Evolutionary conservation across 305 asterid genomes (phyloP).

Genomic region (Ajuga reptans): DNA sequence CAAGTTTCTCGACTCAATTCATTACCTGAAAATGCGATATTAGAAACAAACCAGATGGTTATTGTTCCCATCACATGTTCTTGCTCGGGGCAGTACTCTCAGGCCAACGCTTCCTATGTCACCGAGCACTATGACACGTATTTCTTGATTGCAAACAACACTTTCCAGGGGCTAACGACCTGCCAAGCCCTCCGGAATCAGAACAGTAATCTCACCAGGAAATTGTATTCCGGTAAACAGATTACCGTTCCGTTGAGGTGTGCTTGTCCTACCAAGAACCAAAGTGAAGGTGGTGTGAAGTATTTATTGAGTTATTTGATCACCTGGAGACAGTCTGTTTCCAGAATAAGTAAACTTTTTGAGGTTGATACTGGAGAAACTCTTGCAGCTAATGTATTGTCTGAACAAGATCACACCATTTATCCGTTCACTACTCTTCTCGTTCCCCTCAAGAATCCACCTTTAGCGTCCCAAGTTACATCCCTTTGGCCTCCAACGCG

Average conservation of each 20-base stretch:
- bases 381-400: conserved; percentile 50
- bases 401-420: conserved; percentile 24
- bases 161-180: conserved; percentile 58
- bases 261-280: conserved; percentile 68
- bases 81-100: conserved; percentile 53
- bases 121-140: conserved; percentile 14
- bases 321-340: conserved; percentile 29
- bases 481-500: conserved; percentile 15
- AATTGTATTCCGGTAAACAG: conserved; percentile 25
- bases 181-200: conserved; percentile 54
- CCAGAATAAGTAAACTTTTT: conserved; percentile 27
- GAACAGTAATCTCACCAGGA: conserved; percentile 17
- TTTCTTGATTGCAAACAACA: too few species aligned
- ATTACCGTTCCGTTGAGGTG: conserved; percentile 64
- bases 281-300: conserved; percentile 39
- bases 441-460: conserved; percentile 57
- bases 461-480: conserved; percentile 33
- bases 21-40: conserved; percentile 25
- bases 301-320: conserved; percentile 53
- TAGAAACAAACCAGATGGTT: conserved; percentile 31
- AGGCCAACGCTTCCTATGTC: conserved; percentile 44
- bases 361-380: conserved; percentile 29
- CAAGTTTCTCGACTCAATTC: conserved; percentile 57
- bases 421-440: conserved; percentile 60
- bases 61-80: conserved; percentile 74